Percentiles rank a stretch among this genome's conserved stretches.
phyloP scores from a whole-genome alignment of 192 early-diverging fungal species.

The Allomyces javanicus region DNA sequence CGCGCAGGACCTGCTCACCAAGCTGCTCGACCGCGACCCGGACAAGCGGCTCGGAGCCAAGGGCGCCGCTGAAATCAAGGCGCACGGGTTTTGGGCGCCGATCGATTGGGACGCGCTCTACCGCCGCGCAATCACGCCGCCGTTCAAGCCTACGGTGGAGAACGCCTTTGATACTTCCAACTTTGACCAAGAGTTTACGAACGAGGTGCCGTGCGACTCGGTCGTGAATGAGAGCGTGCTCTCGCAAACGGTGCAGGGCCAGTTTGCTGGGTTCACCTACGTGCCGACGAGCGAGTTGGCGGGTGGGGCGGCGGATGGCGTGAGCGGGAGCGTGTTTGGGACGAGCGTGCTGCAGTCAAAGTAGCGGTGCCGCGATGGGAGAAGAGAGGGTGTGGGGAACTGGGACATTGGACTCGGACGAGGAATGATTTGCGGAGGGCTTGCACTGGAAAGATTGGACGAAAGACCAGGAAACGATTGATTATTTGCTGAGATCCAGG shows the following conservation, averaged over 20 bases:
- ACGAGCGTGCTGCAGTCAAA: too few relatives aligned
- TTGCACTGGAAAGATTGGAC: too few relatives aligned
- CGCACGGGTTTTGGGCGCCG: constrained; percentile 20
- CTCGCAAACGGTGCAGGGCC: constrained; percentile 21
- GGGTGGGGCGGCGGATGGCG: too few relatives aligned
- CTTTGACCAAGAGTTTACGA: constrained; percentile 29
- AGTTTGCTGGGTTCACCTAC: constrained; percentile 27
- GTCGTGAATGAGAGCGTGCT: constrained; percentile 15
- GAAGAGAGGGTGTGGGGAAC: too few relatives aligned
- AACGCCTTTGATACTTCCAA: constrained; percentile 25
- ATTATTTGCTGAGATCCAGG: too few relatives aligned
- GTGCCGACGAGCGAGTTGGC: neutral
- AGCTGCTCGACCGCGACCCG: constrained; percentile 30
- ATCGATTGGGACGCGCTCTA: constrained; percentile 28
- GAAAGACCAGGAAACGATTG: too few relatives aligned
- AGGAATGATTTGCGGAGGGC: too few relatives aligned
- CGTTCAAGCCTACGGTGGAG: constrained; percentile 26
- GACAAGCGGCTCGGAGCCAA: constrained; percentile 19
- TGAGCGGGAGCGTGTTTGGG: too few relatives aligned
- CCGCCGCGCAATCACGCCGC: constrained; percentile 20
- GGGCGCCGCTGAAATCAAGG: constrained; percentile 22
- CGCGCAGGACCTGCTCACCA: neutral
- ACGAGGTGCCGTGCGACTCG: constrained; percentile 23
- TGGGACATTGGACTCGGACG: too few relatives aligned
- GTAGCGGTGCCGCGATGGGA: too few relatives aligned